Base-by-base conservation (phyloP, 2,329 filamentous ascomycete genomes). In the Colletotrichum trifolii region DNA sequence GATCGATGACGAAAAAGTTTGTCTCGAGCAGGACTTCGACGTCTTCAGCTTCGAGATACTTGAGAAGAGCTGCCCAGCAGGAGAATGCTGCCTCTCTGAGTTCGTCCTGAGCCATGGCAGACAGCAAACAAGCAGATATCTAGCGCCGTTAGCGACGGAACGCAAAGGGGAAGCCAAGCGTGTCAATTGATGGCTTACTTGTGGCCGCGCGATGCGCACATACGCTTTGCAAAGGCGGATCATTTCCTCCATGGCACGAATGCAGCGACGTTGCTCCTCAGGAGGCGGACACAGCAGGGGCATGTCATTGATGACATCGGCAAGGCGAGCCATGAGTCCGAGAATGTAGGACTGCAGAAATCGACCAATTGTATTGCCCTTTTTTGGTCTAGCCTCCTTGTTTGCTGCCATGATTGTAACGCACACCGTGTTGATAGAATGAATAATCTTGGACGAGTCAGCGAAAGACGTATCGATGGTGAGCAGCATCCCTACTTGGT, bases 61-160 rank as follows among this genome's bases (percentile, higher is more conserved):
- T 85, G 15, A 98, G 85, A 79, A 99, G 89, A 8, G 89, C 85
- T 34, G 88, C 85, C 96, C 96, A 99, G 53, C 94, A 93, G 4
- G 86, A 87, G 71, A 98, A 94, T 2, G 94, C 92, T 36, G 88
- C 83, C 66, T 93, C 85, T 67, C 93, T 89, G n/a, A 99, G 83
- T 50, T 90, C 86, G 48, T 89, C 84, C 54, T 91, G 87, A 13
- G 91, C 85, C 65, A 98, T 85, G 0, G 94, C 94, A 25, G 93
- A 94, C 67, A 97, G 89, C 11, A 99, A 82, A 73, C 93, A 97
- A n/a, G 95, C 94, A 69, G 93, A 93, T 60, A 98, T 95, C 89
- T 95, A 71, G 60, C 33, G 3, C 8, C 9, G 33, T 66, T 40
- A 66, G 60, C 33, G 12, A 8, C 11, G 39, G 79, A 52, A 79